Evolutionary conservation across 257 asterid genomes (phyloP).

Genomic region (Handroanthus guayacan): DNA sequence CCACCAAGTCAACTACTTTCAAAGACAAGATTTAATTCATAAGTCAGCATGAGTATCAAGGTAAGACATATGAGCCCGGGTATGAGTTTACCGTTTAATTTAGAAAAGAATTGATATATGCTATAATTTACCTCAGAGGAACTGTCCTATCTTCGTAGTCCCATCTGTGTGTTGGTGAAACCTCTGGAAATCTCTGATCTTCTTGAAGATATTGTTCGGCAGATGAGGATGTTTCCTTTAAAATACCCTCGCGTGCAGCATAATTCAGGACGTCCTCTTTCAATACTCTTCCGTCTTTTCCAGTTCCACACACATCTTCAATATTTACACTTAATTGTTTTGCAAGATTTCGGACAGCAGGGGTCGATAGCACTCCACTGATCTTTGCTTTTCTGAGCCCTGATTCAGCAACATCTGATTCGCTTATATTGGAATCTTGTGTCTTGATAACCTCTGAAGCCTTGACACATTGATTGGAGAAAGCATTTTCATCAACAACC

Average conservation of each 20-base stretch:
- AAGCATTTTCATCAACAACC: conserved; percentile 60
- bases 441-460: conserved; percentile 43
- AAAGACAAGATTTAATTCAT: too few relatives aligned
- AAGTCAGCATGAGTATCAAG: too few relatives aligned
- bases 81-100: background rate
- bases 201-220: conserved; percentile 40
- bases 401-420: conserved; percentile 48
- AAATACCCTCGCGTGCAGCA: conserved; percentile 60
- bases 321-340: conserved; percentile 70
- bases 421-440: conserved; percentile 42
- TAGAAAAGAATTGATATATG: conserved; percentile 2
- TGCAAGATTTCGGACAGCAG: conserved; percentile 86
- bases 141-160: conserved; percentile 66
- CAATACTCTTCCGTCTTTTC: conserved; percentile 74
- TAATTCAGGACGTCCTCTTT: conserved; percentile 72
- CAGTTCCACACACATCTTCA: conserved; percentile 75
- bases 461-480: conserved; percentile 41
- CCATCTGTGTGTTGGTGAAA: conserved; percentile 48
- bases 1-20: too few relatives aligned
- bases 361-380: conserved; percentile 71
- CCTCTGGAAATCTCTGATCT: conserved; percentile 36
- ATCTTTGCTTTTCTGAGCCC: conserved; percentile 39
- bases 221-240: conserved; percentile 45
- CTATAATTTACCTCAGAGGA: conserved; percentile 64
- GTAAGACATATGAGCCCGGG: too few relatives aligned